These are phyloP conservation scores for Leptodontidium sp. DNA, from an alignment of 2,329 filamentous ascomycete species.

Conservation along the genomic window DNA sequence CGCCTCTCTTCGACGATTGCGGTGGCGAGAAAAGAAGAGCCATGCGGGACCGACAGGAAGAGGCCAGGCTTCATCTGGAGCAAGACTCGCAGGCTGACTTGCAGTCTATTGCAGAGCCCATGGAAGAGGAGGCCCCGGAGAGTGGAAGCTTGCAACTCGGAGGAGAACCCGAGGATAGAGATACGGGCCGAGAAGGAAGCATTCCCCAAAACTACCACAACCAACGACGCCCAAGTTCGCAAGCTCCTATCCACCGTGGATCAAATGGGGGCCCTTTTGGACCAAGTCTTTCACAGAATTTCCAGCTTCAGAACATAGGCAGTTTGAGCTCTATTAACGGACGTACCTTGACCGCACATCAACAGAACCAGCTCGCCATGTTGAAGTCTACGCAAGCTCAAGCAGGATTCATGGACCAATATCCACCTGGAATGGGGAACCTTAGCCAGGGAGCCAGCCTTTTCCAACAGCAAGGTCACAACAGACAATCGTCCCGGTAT, in stretches of 20 bases:
- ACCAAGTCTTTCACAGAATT: conserved; percentile 58
- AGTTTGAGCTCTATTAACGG: conserved; percentile 68
- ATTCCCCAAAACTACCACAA: conserved; percentile 54
- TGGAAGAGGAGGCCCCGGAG: conserved; percentile 78
- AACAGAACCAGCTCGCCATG: conserved; percentile 72
- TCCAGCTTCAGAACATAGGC: conserved; percentile 55
- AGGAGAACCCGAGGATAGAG: conserved; percentile 88
- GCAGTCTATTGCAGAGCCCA: conserved; percentile 54
- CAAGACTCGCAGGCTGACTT: conserved; percentile 61
- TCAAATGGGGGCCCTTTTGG: conserved; percentile 61
- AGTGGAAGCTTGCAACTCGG: conserved; percentile 87
- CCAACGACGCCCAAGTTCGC: conserved; percentile 70
- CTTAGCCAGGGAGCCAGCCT: conserved; percentile 55
- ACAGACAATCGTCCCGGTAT: conserved; percentile 85
- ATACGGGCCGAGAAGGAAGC: conserved; percentile 57
- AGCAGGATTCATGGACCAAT: conserved; percentile 64
- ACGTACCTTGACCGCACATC: conserved; percentile 82
- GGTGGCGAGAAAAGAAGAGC: conserved; percentile 84
- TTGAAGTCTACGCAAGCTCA: conserved; percentile 55
- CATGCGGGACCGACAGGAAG: conserved; percentile 75
- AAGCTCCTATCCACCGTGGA: conserved; percentile 78
- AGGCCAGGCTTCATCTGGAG: conserved; percentile 58
- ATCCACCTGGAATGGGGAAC: conserved; percentile 63
- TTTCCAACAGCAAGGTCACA: conserved; percentile 73
- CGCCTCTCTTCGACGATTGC: conserved; percentile 82